A percentile compares a stretch with the other conserved stretches of the same genome.
These are phyloP conservation scores for Mortierella sp. DNA, from an alignment of 371 early-diverging fungal genomes.

Conservation along the genomic window DNA sequence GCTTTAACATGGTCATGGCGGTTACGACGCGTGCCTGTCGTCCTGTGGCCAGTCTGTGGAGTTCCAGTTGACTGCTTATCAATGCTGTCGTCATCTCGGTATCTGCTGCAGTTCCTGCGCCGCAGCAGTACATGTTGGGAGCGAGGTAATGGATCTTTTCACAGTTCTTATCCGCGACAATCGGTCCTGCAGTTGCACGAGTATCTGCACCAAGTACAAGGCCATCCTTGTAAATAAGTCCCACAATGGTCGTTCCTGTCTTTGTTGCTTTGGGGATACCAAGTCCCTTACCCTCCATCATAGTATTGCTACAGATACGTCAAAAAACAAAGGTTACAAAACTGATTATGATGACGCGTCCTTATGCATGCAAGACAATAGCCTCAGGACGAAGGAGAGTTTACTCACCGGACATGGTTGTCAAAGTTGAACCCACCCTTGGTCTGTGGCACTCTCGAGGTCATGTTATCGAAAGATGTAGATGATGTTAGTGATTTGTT, in stretches of 20 bases:
- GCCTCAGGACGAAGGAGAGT: background rate
- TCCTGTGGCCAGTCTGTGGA: constrained; percentile 92
- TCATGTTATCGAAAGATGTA: too few species aligned
- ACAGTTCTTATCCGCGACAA: constrained; percentile 99
- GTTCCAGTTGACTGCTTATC: constrained; percentile 93
- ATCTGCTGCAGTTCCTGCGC: constrained; percentile 99
- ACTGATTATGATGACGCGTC: constrained; percentile 30
- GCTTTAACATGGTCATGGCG: constrained; percentile 97
- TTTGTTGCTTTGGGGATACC: constrained; percentile 90
- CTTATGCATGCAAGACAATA: background rate
- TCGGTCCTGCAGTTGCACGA: constrained; percentile 97
- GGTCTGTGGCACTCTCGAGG: constrained; percentile 50
- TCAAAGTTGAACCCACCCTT: constrained; percentile 89
- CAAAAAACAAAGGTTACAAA: too few species aligned
- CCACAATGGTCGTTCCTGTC: constrained; percentile 99
- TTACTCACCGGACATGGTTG: constrained; percentile 78
- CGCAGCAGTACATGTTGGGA: constrained; percentile 99
- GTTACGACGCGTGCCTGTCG: constrained; percentile 92
- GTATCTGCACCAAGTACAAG: constrained; percentile 99
- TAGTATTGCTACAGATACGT: constrained; percentile 71
- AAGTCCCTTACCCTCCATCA: constrained; percentile 82
- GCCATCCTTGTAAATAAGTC: constrained; percentile 96
- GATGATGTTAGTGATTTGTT: background rate
- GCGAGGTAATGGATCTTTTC: constrained; percentile 99
- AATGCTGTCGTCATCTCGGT: constrained; percentile 96